Evolutionary conservation across 768 basidiomycete genomes (phyloP).

Genomic region (Gymnopilus junonius): DNA sequence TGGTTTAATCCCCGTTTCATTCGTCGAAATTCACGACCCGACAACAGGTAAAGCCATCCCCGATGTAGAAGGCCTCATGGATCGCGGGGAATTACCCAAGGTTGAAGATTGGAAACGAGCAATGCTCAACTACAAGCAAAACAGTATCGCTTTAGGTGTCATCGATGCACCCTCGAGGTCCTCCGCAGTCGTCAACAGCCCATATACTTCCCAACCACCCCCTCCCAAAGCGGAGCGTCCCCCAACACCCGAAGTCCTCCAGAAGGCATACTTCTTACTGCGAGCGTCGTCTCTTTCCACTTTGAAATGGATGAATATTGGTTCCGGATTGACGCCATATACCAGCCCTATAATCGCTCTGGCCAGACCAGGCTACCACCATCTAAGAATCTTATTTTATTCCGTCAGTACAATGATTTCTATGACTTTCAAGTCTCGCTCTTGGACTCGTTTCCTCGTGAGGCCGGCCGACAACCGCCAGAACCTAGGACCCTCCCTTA

Average conservation of each 20-base stretch:
- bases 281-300: conserved; percentile 96
- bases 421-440: conserved; percentile 95
- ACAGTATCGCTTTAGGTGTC: conserved; percentile 92
- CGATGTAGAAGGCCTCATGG: conserved; percentile 80
- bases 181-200: conserved; percentile 47
- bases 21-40: conserved; percentile 96
- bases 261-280: conserved; percentile 83
- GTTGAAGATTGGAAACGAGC: conserved; percentile 99
- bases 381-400: conserved; percentile 83
- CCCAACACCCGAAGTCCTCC: conserved; percentile 54
- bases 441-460: conserved; percentile 84
- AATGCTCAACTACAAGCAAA: conserved; percentile 94
- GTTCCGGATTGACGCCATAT: conserved; percentile 93
- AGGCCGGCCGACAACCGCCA: conserved; percentile 80
- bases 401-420: conserved; percentile 97
- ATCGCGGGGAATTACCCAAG: conserved; percentile 85
- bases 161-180: conserved; percentile 62
- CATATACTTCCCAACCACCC: conserved; percentile 38
- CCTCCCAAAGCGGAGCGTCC: conserved; percentile 34
- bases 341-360: conserved; percentile 76
- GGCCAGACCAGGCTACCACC: conserved; percentile 61
- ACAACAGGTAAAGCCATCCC: conserved; percentile 78
- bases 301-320: conserved; percentile 95
- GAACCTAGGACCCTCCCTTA: conserved; percentile 84
- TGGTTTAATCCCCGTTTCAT: conserved; percentile 95